Conservation (phyloP, 2,329 filamentous ascomycete species). For the Aspergillus awamori region DNA sequence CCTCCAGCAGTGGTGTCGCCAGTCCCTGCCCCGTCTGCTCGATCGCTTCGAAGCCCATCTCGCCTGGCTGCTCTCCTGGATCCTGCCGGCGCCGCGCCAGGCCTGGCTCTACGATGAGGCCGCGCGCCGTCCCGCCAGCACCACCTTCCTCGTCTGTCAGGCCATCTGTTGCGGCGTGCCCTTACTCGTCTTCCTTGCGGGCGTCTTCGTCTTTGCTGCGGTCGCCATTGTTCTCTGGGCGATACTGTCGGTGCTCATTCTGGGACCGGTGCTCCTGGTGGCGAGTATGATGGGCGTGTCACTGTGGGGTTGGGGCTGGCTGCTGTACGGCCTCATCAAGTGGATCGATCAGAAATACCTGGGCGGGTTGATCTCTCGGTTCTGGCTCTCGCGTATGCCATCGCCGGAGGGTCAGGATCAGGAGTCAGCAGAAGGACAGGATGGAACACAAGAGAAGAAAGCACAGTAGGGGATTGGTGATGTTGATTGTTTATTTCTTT, state of each 20-base stretch:
- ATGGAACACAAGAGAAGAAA: not conserved
- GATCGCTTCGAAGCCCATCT: conserved; percentile 33
- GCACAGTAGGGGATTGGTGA: too few species aligned
- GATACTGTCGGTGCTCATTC: conserved; percentile 34
- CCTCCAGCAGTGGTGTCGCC: conserved; percentile 22
- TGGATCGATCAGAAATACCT: conserved; percentile 17
- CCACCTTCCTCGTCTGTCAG: conserved; percentile 38
- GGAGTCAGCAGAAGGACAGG: not conserved
- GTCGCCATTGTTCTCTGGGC: conserved; percentile 36
- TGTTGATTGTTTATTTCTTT: too few species aligned
- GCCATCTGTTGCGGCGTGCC: conserved; percentile 39
- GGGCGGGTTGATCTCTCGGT: conserved; percentile 15
- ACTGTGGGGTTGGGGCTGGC: conserved; percentile 20
- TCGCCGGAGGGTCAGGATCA: not conserved
- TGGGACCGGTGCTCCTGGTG: conserved; percentile 32
- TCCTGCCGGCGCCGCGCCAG: conserved; percentile 32
- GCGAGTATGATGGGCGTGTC: conserved; percentile 16
- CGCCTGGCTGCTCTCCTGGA: conserved; percentile 26
- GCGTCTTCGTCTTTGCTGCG: conserved; percentile 37
- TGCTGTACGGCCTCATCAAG: conserved; percentile 17
- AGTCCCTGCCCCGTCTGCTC: conserved; percentile 27
- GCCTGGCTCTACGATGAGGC: conserved; percentile 33
- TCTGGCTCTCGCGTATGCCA: conserved; percentile 8
- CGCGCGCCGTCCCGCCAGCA: conserved; percentile 33
- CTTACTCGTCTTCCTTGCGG: conserved; percentile 37